Conservation (phyloP, 2,329 filamentous ascomycete genomes). For the Bipolaris zeicola region DNA sequence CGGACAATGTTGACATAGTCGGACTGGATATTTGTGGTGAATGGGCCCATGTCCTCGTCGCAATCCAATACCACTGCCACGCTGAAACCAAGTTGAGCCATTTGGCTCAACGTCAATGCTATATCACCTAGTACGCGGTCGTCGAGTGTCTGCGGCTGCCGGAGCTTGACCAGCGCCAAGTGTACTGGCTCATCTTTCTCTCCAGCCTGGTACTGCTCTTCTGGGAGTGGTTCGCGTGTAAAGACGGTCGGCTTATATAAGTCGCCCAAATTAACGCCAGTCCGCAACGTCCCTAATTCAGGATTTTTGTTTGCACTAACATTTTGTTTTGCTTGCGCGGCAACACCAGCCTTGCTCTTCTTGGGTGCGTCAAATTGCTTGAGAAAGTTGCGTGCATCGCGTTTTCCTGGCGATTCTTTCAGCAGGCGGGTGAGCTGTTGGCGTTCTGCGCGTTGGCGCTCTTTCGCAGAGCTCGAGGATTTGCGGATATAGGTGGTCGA, state of each 20-base stretch:
- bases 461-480: constrained; percentile 40
- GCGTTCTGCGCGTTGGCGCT: constrained; percentile 45
- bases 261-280: constrained; percentile 65
- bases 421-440: constrained; percentile 60
- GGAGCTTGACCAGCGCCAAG: constrained; percentile 84
- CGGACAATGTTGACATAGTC: constrained; percentile 53
- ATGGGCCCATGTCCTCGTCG: constrained; percentile 48
- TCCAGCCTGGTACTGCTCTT: constrained; percentile 33
- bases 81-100: constrained; percentile 78
- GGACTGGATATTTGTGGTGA: constrained; percentile 36
- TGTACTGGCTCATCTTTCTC: constrained; percentile 61
- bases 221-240: constrained; percentile 57
- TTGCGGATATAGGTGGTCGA: constrained; percentile 26
- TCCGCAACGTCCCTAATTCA: constrained; percentile 45
- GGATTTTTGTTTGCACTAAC: constrained; percentile 35
- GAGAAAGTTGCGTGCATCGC: constrained; percentile 90
- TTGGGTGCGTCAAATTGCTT: constrained; percentile 71
- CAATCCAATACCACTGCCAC: constrained; percentile 86
- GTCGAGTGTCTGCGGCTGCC: constrained; percentile 72
- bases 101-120: constrained; percentile 80
- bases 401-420: constrained; percentile 86
- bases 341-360: constrained; percentile 17
- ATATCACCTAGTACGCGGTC: constrained; percentile 74
- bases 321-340: constrained; percentile 18
- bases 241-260: constrained; percentile 67